Evolutionary conservation across 805 yeast genomes (phyloP), one percentile per base, ranked within the genome.

Genomic region (Pichia membranifaciens): DNA sequence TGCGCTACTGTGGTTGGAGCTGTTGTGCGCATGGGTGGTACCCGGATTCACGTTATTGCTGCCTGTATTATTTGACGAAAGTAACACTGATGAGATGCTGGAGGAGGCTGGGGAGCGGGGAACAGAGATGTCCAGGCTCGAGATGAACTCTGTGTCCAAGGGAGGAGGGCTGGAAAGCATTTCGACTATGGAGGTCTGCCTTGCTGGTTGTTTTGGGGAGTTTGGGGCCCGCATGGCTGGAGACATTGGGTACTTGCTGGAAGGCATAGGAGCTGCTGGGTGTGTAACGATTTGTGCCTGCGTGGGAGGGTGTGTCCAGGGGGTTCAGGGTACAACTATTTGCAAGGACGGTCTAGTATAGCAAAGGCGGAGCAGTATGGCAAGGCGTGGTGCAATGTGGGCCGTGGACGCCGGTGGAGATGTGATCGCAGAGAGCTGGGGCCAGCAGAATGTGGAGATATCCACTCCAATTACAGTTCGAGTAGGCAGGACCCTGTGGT

Each of bases 101-200:
- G 43, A 32, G 7, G 53, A 41, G 15, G 36, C 20, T 7, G 47
- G 44, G 20, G 50, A 42, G 13, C 41, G 46, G 20, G 48, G 47
- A 12, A 17, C 13, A 20, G 36, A 35, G 20, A 38, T 51, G 38
- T 50, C 29, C 53, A 50, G 22, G 38, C 23, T 47, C 32, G 40
- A 40, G 37, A 45, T 52, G 41, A 16, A 38, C 9, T 47, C 55
- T 13, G 13, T 41, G 9, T 70, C 78, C 47, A 83, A 62, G 2
- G 83, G 84, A 2, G 91, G 93, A 0, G 93, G 93, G 4, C 89
- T 79, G 15, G 86, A 79, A 32, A 84, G 67, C 68, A 84, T 67
- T 60, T 84, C 91, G 37, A 82, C 91, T 42, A 84, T 83, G 7
- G 89, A 82, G 0, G 87, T 76, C 53, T 82, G 80, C 53, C 81